phyloP scores from a whole-genome alignment of 2,329 filamentous ascomycete species.

The Aspergillus tanneri region DNA sequence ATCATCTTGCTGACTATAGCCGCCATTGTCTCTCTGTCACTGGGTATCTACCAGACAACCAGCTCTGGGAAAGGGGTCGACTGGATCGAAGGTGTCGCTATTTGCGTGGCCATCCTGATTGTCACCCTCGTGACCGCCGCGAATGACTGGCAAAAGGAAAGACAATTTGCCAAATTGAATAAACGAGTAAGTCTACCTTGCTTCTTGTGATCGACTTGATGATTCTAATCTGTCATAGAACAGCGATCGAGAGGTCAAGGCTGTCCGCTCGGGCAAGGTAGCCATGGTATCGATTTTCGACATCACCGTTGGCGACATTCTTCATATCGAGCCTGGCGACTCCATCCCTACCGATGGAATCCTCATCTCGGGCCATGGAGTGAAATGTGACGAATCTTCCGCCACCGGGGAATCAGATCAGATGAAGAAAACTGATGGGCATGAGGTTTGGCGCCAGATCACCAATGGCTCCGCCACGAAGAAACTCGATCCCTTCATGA shows the following conservation, averaged over 20 bases:
- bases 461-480: conserved; percentile 53
- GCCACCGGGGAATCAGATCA: conserved; percentile 72
- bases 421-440: conserved; percentile 64
- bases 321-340: conserved; percentile 68
- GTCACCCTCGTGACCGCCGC: conserved; percentile 62
- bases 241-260: conserved; percentile 64
- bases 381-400: conserved; percentile 72
- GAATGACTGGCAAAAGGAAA: conserved; percentile 69
- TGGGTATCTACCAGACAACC: conserved; percentile 68
- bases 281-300: conserved; percentile 65
- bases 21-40: conserved; percentile 65
- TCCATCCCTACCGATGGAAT: conserved; percentile 70
- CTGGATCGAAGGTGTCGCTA: conserved; percentile 68
- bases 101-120: conserved; percentile 64
- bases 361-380: conserved; percentile 63
- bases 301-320: conserved; percentile 67
- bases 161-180: conserved; percentile 64
- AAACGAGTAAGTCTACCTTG: conserved; percentile 37
- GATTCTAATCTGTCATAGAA: conserved; percentile 48
- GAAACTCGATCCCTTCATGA: conserved; percentile 69
- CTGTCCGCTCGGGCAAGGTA: conserved; percentile 65
- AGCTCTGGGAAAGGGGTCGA: conserved; percentile 53
- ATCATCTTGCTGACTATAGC: conserved; percentile 68
- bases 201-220: neutral
- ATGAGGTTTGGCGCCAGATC: conserved; percentile 59